Evolutionary conservation across 495 filamentous ascomycete genomes (phyloP).

Genomic region (Aspergillus sclerotioniger): DNA sequence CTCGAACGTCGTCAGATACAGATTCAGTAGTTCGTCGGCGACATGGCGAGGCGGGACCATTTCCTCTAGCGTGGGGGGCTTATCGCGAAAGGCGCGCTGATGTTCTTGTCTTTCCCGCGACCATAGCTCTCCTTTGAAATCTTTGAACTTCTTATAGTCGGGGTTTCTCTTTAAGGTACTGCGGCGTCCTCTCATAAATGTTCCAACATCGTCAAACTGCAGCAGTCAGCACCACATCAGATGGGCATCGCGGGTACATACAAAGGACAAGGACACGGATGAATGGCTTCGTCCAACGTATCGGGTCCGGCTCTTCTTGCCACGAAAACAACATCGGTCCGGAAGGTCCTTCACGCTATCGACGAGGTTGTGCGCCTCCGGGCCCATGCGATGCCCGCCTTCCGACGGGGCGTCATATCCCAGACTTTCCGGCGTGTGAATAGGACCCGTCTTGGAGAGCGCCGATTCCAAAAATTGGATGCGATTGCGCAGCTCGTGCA

Average conservation of each 20-base stretch:
- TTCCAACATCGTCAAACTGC: slow-evolving; percentile 47
- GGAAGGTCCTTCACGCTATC: slow-evolving; percentile 35
- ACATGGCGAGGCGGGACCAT: slow-evolving; percentile 49
- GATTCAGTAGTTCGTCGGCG: slow-evolving; percentile 49
- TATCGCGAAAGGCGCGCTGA: slow-evolving; percentile 40
- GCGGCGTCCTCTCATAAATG: slow-evolving; percentile 43
- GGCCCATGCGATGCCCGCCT: slow-evolving; percentile 11
- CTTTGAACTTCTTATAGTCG: slow-evolving; percentile 34
- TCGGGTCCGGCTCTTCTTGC: slow-evolving; percentile 46
- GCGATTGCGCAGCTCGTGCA: slow-evolving; percentile 34
- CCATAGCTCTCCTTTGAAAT: slow-evolving; percentile 32
- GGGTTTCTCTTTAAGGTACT: slow-evolving; percentile 25
- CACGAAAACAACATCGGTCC: slow-evolving; percentile 39
- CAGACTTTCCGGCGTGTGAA: slow-evolving; percentile 31
- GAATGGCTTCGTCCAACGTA: slow-evolving; percentile 51
- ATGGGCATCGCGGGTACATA: slow-evolving; percentile 23
- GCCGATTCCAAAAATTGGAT: slow-evolving; percentile 33
- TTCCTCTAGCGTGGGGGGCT: slow-evolving; percentile 36
- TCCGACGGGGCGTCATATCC: slow-evolving; percentile 28
- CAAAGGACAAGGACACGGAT: slow-evolving; percentile 44
- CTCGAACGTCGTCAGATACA: slow-evolving; percentile 60
- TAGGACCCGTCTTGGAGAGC: slow-evolving; percentile 21
- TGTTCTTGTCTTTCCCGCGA: slow-evolving; percentile 36
- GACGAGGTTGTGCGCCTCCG: slow-evolving; percentile 26
- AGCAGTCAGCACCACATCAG: slow-evolving; percentile 16